Base-by-base conservation (phyloP, 768 basidiomycete genomes). In the Rhizopogon roseolus region DNA sequence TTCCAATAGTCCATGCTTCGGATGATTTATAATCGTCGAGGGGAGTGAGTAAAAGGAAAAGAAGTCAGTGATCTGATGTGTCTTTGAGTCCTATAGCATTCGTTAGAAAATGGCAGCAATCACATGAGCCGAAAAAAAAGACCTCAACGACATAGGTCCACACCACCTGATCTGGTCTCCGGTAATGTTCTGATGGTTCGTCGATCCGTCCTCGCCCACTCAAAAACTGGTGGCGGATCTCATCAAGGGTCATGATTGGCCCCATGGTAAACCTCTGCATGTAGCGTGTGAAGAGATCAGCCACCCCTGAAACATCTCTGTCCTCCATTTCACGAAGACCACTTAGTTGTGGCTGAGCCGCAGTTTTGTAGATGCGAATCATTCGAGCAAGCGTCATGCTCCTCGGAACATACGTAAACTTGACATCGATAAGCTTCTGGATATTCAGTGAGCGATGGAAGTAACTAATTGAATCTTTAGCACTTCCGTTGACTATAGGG, bases 81-180 rank as follows among this genome's bases (percentile, higher is more conserved):
- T 88, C 54, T 81, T 71, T 2, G 90, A 88, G 68, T 98, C 81
- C 95, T 98, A 57, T 22, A 38, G 22, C 34, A 29, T 54, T 29
- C 43, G 27, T 22, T n/a, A 49, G 36, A 50, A 50, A 40, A 57
- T 25, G n/a, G 39, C 19, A 37, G 17, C 14, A 50, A 13, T 2
- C 25, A 41, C 6, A 25, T 5, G 19, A 22, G 22, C 22, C 22
- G 2, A 22, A 44, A 48, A 43, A 40, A 46, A 14, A 61, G 54
- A 88, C 96, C 82, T 98, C 95, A 43, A 97, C 90, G 32, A 99
- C 95, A 63, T 96, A 98, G 3, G 89, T 77, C 95, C 95, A 99
- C 2, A 90, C 86, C 28, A 98, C 96, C 66, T 98, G 97, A 2
- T 83, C 84, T 7, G 80, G 71, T 58, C 90, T 77, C 64, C 86